Evolutionary conservation across 179 eudicot genomes (phyloP).

Genomic region (Vitellaria paradoxa): DNA sequence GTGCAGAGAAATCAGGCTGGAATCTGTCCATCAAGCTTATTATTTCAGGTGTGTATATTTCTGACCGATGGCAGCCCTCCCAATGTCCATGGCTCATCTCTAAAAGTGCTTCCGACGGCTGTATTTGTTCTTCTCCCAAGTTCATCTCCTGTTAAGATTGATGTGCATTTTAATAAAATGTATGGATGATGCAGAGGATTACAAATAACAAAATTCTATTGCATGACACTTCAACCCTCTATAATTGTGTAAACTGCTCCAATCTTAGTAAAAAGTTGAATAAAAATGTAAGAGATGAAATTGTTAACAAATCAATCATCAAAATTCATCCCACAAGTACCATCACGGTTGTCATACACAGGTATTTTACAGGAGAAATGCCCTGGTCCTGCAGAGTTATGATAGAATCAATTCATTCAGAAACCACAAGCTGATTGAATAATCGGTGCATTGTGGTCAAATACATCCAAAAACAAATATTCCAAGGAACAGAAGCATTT

Average conservation of each 20-base stretch:
- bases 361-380: not conserved
- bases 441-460: not conserved
- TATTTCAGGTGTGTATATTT: constrained; percentile 74
- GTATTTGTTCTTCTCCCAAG: constrained; percentile 74
- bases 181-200: not conserved
- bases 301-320: not conserved
- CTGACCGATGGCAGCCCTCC: constrained; percentile 89
- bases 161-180: constrained; percentile 1
- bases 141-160: constrained; percentile 66
- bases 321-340: not conserved
- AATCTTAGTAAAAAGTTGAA: not conserved
- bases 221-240: not conserved
- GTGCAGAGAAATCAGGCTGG: constrained; percentile 92
- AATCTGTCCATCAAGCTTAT: constrained; percentile 57
- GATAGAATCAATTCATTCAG: not conserved
- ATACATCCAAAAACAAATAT: not conserved
- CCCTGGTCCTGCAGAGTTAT: not conserved
- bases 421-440: not conserved
- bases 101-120: constrained; percentile 62
- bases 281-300: not conserved
- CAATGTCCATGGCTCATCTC: constrained; percentile 97
- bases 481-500: not conserved
- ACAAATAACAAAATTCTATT: not conserved
- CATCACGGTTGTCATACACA: not conserved
- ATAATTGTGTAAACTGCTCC: not conserved